phyloP scores from a whole-genome alignment of 2,329 filamentous ascomycete genomes.

The Parascedosporium putredinis region DNA sequence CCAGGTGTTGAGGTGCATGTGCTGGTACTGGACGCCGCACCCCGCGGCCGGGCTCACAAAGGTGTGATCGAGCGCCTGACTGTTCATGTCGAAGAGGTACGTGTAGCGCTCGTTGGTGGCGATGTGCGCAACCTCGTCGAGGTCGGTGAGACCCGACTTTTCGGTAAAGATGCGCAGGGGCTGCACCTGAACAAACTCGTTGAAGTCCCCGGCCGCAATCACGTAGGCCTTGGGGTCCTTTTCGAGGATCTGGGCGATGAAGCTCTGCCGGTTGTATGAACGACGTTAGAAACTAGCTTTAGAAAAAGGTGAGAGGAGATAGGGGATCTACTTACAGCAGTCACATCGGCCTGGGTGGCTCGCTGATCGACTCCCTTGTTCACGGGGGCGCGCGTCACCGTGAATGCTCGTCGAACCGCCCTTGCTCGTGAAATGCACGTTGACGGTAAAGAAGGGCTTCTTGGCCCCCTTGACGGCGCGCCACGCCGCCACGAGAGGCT shows the following conservation, averaged over 20 bases:
- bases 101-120: conserved; percentile 53
- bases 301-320: neutral
- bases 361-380: conserved; percentile 53
- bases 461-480: conserved; percentile 40
- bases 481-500: conserved; percentile 59
- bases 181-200: conserved; percentile 57
- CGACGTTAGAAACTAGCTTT: neutral
- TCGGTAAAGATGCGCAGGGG: conserved; percentile 44
- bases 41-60: conserved; percentile 48
- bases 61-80: conserved; percentile 61
- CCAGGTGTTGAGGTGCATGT: conserved; percentile 65
- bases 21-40: conserved; percentile 42
- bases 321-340: conserved; percentile 36
- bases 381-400: conserved; percentile 54
- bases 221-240: conserved; percentile 45
- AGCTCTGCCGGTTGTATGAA: conserved; percentile 25
- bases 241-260: conserved; percentile 46
- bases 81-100: conserved; percentile 60
- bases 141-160: conserved; percentile 45
- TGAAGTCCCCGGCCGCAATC: conserved; percentile 58
- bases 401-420: conserved; percentile 54
- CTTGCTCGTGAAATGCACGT: conserved; percentile 59
- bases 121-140: conserved; percentile 49
- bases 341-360: conserved; percentile 44
- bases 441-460: conserved; percentile 57